These are phyloP conservation scores for Harrya chromipes DNA, from an alignment of 768 basidiomycete genomes.

Conservation along the genomic window DNA sequence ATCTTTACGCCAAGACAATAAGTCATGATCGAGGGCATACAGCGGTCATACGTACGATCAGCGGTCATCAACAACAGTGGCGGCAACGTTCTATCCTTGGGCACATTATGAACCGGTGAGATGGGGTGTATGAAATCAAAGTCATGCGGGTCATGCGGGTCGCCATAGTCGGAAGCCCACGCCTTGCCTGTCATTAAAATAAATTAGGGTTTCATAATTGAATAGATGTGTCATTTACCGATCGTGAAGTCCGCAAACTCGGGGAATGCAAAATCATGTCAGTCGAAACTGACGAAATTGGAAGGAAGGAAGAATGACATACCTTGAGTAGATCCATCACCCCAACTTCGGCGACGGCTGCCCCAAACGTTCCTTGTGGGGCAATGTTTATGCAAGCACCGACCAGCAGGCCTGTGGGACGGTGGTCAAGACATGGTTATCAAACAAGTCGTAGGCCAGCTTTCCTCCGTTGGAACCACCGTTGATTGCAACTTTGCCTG, in stretches of 20 bases:
- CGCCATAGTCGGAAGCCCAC: slow-evolving; percentile 79
- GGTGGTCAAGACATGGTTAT: not conserved
- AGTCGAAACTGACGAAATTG: not conserved
- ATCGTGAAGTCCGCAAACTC: slow-evolving; percentile 78
- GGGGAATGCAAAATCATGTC: not conserved
- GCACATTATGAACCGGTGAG: slow-evolving; percentile 81
- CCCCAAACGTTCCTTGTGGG: slow-evolving; percentile 72
- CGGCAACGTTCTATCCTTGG: slow-evolving; percentile 56
- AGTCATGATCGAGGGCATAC: not conserved
- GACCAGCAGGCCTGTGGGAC: slow-evolving; percentile 60
- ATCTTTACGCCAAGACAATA: slow-evolving; percentile 39
- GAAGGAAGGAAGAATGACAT: not conserved
- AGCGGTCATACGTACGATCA: slow-evolving; percentile 55
- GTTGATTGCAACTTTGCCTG: slow-evolving; percentile 71
- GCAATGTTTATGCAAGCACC: slow-evolving; percentile 83
- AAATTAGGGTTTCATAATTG: slow-evolving; percentile 8
- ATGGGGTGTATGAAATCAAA: slow-evolving; percentile 83
- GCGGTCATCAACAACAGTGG: slow-evolving; percentile 78
- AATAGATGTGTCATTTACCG: slow-evolving; percentile 36
- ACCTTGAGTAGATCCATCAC: slow-evolving; percentile 80
- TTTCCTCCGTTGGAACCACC: slow-evolving; percentile 81
- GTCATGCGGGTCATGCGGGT: slow-evolving; percentile 69
- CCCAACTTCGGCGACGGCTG: slow-evolving; percentile 77
- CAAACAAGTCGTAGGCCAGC: slow-evolving; percentile 7
- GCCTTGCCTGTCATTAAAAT: slow-evolving; percentile 47